Base-by-base conservation (phyloP, 2,329 filamentous ascomycete genomes). In the Nothomitra cinnamomea region DNA sequence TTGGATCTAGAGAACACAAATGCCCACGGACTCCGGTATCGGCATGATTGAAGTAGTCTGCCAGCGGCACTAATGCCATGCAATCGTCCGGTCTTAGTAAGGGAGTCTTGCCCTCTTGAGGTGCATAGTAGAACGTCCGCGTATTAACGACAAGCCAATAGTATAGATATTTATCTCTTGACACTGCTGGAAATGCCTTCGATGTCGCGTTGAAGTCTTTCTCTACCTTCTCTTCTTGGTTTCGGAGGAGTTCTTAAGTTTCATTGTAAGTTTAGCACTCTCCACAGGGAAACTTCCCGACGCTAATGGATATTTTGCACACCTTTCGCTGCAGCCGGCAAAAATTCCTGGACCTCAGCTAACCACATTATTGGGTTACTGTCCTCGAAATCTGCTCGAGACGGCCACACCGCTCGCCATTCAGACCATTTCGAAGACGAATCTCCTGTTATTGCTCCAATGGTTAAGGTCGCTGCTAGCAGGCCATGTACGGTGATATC, bases 331-430 rank as follows among this genome's bases (percentile, higher is more conserved):
- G 53, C 49, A 28, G 68, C 64, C 1, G 68, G 65, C 2, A 69
- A 60, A 22, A 62, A 41, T 36, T n/a, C 48, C 58, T 67, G 70
- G 0, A 77, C 58, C 0, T 62, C 57, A 12, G 62, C 54, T 2
- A 70, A 63, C 74, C 77, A 82, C 54, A 76, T 66, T 1, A 82
- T 62, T 0, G 79, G 79, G 68, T 82, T 72, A 36, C 70, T 74
- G 1, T 67, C 64, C 58, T 70, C 61, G 56, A 94, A 76, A 59
- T 86, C 82, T 5, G 70, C 65, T 1, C 67, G 65, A 0, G 73
- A 75, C 0, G 87, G 87, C 69, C 87, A 81, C 13, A 85, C 77
- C 53, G 74, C 74, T 61, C 75, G 72, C 84, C 85, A 90, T 17
- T 70, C 64, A 0, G 67, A 66, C 58, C 76, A 75, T 22, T 71